Conservation (phyloP, 352 stramenopile genomes). For the Phytophthora fragariae region DNA sequence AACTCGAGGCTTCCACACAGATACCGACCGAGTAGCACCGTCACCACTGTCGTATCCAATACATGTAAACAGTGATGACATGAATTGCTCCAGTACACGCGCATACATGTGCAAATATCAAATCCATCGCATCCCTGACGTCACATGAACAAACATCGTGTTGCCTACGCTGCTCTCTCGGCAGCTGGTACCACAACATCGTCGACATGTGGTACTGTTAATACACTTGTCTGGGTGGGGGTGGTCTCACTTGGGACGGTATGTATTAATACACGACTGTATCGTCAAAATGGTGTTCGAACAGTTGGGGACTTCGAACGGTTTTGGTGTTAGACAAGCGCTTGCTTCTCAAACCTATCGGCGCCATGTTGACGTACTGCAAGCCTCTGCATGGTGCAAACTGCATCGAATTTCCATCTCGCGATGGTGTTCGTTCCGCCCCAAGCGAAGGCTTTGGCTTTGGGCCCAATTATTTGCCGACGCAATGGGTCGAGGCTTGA, state of each 20-base stretch:
- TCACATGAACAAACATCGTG: neutral
- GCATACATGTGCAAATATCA: too few species aligned
- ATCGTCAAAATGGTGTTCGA: constrained; percentile 8
- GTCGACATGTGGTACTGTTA: constrained; percentile 24
- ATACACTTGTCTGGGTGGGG: constrained; percentile 7
- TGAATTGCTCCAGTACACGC: neutral
- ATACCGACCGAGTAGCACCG: neutral
- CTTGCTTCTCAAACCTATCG: constrained; percentile 27
- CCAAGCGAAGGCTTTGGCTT: neutral
- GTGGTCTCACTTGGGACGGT: constrained; percentile 10
- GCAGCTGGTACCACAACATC: constrained; percentile 25
- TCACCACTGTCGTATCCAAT: neutral
- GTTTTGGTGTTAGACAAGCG: constrained; percentile 14
- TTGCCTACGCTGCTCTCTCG: constrained; percentile 19
- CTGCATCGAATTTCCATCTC: constrained; percentile 16
- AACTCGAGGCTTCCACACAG: constrained; percentile 1
- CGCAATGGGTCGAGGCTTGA: constrained; percentile 9
- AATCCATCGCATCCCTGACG: neutral
- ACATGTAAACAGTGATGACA: constrained; percentile 8
- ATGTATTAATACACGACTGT: too few species aligned
- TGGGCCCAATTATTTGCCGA: constrained; percentile 5
- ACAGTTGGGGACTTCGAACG: neutral
- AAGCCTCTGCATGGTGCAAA: constrained; percentile 14
- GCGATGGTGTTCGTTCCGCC: constrained; percentile 16
- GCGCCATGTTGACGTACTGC: constrained; percentile 21